Conservation (phyloP, 139 green algal species). For the Chlorella sorokiniana region DNA sequence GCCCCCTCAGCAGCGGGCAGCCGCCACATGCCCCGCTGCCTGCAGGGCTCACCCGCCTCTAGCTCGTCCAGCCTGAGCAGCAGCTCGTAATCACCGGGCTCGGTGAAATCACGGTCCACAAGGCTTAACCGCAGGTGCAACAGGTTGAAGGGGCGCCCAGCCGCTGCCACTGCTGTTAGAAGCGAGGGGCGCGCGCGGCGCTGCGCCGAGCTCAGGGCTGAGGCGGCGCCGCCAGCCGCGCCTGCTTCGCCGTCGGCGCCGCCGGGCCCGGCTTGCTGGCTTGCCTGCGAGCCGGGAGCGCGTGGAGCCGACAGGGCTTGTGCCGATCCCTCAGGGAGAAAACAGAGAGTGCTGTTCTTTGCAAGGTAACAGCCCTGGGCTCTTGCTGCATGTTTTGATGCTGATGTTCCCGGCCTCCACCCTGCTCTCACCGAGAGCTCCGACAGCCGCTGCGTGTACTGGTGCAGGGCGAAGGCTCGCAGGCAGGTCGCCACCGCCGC, state of each 20-base stretch:
- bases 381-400: background rate
- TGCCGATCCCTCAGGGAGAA: too few species aligned
- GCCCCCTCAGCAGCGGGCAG: background rate
- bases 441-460: slow-evolving; percentile 14
- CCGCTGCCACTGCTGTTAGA: background rate
- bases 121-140: slow-evolving; percentile 22
- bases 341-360: too few species aligned
- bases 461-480: slow-evolving; percentile 14
- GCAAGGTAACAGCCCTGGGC: too few species aligned
- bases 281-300: too few species aligned
- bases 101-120: slow-evolving; percentile 21
- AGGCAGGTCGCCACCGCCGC: slow-evolving; percentile 25
- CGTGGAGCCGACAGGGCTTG: too few species aligned
- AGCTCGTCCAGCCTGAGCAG: slow-evolving; percentile 21
- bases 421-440: slow-evolving; percentile 18
- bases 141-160: slow-evolving; percentile 6
- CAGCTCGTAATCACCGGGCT: slow-evolving; percentile 13
- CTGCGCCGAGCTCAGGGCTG: background rate
- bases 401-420: background rate
- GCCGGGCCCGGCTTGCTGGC: too few species aligned
- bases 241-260: background rate
- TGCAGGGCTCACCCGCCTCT: slow-evolving; percentile 18
- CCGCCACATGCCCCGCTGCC: background rate
- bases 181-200: slow-evolving; percentile 6
- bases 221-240: background rate